A percentile compares a stretch with the other conserved stretches of the same genome.
phyloP scores from a whole-genome alignment of 2,329 filamentous ascomycete genomes.

The Aspergillus persii region DNA sequence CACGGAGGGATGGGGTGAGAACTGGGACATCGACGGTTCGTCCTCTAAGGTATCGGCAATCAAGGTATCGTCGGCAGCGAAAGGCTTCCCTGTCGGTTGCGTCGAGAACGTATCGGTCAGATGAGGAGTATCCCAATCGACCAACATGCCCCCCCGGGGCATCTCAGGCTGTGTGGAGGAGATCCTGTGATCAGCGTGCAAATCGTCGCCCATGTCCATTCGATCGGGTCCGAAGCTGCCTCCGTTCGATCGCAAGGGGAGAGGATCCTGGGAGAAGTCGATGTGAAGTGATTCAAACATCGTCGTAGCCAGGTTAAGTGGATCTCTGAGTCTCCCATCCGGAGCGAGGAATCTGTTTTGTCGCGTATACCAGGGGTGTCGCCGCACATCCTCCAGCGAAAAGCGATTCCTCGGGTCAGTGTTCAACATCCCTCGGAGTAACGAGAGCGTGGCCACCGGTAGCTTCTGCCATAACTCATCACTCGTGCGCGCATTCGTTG shows the following conservation, averaged over 20 bases:
- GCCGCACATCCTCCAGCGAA: conserved; percentile 78
- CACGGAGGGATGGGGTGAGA: conserved; percentile 73
- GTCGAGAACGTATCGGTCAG: conserved; percentile 46
- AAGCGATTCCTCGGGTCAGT: conserved; percentile 74
- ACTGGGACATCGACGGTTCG: conserved; percentile 81
- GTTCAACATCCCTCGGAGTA: conserved; percentile 91
- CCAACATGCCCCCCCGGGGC: conserved; percentile 68
- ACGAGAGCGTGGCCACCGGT: conserved; percentile 69
- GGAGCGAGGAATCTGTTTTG: conserved; percentile 71
- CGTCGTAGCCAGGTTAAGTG: conserved; percentile 81
- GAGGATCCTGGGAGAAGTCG: conserved; percentile 71
- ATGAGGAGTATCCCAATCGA: conserved; percentile 84
- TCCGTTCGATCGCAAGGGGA: conserved; percentile 43
- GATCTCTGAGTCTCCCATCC: conserved; percentile 74
- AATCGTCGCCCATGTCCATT: conserved; percentile 67
- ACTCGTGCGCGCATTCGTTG: conserved; percentile 72
- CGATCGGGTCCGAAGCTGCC: conserved; percentile 47
- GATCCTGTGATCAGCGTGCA: conserved; percentile 49
- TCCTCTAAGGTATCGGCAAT: conserved; percentile 69
- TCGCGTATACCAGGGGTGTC: conserved; percentile 92
- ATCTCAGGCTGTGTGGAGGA: conserved; percentile 85
- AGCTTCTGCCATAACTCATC: conserved; percentile 84
- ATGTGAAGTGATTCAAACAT: conserved; percentile 92
- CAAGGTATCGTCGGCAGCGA: conserved; percentile 38
- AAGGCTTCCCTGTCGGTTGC: conserved; percentile 44